These are phyloP conservation scores for Phoenix roebelenii DNA, from an alignment of 176 grass and related monocot genomes.

Conservation along the genomic window DNA sequence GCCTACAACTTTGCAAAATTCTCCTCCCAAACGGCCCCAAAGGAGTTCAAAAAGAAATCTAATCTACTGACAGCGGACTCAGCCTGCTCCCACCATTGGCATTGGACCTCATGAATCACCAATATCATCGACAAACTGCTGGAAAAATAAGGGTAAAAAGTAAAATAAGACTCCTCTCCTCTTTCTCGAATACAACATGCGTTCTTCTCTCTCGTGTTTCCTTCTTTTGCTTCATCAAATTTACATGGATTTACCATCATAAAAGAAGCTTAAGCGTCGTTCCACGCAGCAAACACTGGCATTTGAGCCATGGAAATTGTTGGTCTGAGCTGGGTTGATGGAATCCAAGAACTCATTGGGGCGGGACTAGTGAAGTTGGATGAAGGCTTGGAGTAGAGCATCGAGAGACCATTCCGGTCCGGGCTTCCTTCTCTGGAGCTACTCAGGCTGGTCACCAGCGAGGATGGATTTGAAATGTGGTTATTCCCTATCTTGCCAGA, in stretches of 20 bases:
- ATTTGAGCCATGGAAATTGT: neutral
- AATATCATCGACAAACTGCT: neutral
- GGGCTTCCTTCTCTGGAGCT: constrained; percentile 74
- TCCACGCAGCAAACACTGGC: neutral
- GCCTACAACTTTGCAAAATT: constrained; percentile 8
- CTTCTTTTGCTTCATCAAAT: no score
- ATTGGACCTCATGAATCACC: constrained; percentile 16
- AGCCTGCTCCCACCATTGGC: constrained; percentile 14
- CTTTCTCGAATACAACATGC: no score
- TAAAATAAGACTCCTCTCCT: no score
- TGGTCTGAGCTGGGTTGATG: neutral
- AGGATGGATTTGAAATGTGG: constrained; percentile 63
- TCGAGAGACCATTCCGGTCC: constrained; percentile 30
- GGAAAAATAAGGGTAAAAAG: no score
- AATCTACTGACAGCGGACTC: neutral
- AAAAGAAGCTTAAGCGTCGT: neutral
- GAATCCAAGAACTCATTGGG: constrained; percentile 1
- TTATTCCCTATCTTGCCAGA: constrained; percentile 24
- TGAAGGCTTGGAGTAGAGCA: constrained; percentile 26
- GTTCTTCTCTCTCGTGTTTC: no score
- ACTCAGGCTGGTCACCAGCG: constrained; percentile 60
- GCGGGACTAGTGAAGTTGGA: neutral
- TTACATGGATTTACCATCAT: no score
- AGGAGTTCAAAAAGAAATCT: constrained; percentile 21
- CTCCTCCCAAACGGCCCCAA: constrained; percentile 14